phyloP scores from a whole-genome alignment of 192 early-diverging fungal genomes.

The Coemansia biformis region DNA sequence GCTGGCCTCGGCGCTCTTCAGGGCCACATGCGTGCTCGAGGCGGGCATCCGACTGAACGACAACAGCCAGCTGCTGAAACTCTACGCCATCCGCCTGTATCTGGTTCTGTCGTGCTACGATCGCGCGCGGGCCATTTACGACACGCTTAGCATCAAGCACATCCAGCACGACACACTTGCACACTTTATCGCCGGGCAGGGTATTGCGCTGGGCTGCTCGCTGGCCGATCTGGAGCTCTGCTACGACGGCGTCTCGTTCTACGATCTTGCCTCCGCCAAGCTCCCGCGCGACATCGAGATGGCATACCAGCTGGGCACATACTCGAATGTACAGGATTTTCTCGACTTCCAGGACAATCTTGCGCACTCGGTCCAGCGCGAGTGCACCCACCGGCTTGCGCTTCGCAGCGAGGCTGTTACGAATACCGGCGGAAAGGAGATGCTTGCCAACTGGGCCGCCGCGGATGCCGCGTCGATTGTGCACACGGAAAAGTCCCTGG shows the following conservation, averaged over 20 bases:
- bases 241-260: slow-evolving; percentile 65
- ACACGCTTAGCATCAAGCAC: slow-evolving; percentile 81
- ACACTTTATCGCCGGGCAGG: slow-evolving; percentile 44
- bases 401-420: slow-evolving; percentile 60
- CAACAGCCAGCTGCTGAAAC: slow-evolving; percentile 79
- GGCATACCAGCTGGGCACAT: slow-evolving; percentile 78
- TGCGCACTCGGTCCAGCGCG: slow-evolving; percentile 67
- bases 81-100: slow-evolving; percentile 82
- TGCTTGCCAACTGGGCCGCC: slow-evolving; percentile 54
- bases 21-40: slow-evolving; percentile 64
- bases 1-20: slow-evolving; percentile 27
- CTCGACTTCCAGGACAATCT: slow-evolving; percentile 72
- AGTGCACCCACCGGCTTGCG: slow-evolving; percentile 60
- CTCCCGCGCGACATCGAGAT: slow-evolving; percentile 84
- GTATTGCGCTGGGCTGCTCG: slow-evolving; percentile 26
- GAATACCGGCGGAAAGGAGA: slow-evolving; percentile 46
- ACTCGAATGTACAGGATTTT: slow-evolving; percentile 88
- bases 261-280: slow-evolving; percentile 69
- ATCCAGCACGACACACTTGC: slow-evolving; percentile 87
- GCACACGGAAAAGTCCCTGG: slow-evolving; percentile 51
- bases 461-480: slow-evolving; percentile 53
- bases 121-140: slow-evolving; percentile 58
- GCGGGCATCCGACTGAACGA: slow-evolving; percentile 66
- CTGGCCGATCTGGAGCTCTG: slow-evolving; percentile 51
- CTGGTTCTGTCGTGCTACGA: slow-evolving; percentile 58